phyloP scores from a whole-genome alignment of 2,329 filamentous ascomycete genomes.

The Lasiodiplodia hormozganensis region DNA sequence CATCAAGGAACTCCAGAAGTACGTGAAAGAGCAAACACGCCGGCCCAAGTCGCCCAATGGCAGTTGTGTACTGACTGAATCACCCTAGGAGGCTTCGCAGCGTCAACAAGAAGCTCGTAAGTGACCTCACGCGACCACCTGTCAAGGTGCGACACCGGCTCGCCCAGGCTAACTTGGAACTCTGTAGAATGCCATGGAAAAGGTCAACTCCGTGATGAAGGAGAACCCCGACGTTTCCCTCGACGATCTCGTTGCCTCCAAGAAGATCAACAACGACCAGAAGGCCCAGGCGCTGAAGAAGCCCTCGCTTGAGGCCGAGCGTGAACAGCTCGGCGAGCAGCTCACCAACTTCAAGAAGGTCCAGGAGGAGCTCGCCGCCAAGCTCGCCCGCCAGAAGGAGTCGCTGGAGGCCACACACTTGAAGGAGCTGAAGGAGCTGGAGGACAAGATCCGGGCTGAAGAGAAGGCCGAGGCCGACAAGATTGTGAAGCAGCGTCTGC shows the following conservation, averaged over 20 bases:
- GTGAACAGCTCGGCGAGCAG: slow-evolving; percentile 76
- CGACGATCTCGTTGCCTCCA: slow-evolving; percentile 73
- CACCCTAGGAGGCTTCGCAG: slow-evolving; percentile 81
- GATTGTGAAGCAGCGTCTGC: slow-evolving; percentile 65
- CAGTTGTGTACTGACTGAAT: background rate
- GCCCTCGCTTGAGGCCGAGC: slow-evolving; percentile 71
- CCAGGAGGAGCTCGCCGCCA: slow-evolving; percentile 72
- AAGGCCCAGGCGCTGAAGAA: slow-evolving; percentile 80
- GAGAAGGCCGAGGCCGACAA: slow-evolving; percentile 56
- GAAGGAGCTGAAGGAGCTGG: slow-evolving; percentile 62
- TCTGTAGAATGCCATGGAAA: slow-evolving; percentile 70
- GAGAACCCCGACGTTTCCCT: slow-evolving; percentile 74
- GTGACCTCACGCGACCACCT: slow-evolving; percentile 44
- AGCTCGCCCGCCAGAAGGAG: slow-evolving; percentile 64
- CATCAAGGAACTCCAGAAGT: slow-evolving; percentile 92
- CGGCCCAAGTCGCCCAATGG: background rate
- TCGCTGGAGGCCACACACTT: slow-evolving; percentile 62
- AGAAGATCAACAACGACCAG: slow-evolving; percentile 82
- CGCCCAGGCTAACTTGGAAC: slow-evolving; percentile 35
- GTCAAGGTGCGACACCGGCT: background rate
- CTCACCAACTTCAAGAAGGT: slow-evolving; percentile 76
- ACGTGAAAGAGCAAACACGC: slow-evolving; percentile 46
- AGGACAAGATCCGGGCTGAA: slow-evolving; percentile 63
- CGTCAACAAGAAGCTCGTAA: slow-evolving; percentile 91
- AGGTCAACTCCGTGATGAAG: slow-evolving; percentile 72